These are phyloP conservation scores for Cicer chorassanicum DNA, from an alignment of 306 rosid species.

Conservation along the genomic window DNA sequence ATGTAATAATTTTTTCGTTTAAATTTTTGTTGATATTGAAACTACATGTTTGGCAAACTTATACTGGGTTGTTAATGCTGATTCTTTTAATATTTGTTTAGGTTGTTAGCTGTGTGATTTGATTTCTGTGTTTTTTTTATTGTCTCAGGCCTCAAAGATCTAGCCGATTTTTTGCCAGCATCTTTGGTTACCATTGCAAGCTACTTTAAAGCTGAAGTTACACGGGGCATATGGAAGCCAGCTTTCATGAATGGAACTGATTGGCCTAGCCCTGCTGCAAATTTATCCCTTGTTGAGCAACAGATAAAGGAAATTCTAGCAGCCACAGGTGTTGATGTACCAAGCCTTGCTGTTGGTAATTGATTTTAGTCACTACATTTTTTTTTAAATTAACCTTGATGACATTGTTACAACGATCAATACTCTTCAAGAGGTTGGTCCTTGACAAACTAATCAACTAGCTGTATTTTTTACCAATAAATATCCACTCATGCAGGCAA, in stretches of 20 bases:
- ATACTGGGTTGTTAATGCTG: constrained; percentile 15
- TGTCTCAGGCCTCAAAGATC: constrained; percentile 84
- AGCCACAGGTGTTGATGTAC: constrained; percentile 91
- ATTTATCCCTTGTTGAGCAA: constrained; percentile 77
- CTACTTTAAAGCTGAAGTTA: constrained; percentile 94
- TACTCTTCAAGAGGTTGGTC: constrained; percentile 4
- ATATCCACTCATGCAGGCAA: constrained; percentile 19
- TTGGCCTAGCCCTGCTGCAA: constrained; percentile 99
- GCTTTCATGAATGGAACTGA: constrained; percentile 92
- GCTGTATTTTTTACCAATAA: constrained; percentile 28
- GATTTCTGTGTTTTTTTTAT: constrained; percentile 35
- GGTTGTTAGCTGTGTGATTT: constrained; percentile 38
- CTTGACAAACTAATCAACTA: constrained; percentile 22
- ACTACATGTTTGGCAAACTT: constrained; percentile 15
- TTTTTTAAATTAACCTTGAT: background rate
- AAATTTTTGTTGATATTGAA: constrained; percentile 13
- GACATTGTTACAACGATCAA: constrained; percentile 16
- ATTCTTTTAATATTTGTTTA: constrained; percentile 27
- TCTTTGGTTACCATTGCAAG: constrained; percentile 84
- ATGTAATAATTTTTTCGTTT: constrained; percentile 11
- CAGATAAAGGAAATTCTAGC: constrained; percentile 84
- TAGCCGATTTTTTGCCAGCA: constrained; percentile 91
- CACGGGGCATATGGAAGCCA: constrained; percentile 97
- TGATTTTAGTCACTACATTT: constrained; percentile 38
- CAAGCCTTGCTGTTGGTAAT: constrained; percentile 85